Percentiles rank a stretch among this genome's conserved stretches.
These are phyloP conservation scores for Colletotrichum phormii DNA, from an alignment of 2,329 filamentous ascomycete species.

Conservation along the genomic window DNA sequence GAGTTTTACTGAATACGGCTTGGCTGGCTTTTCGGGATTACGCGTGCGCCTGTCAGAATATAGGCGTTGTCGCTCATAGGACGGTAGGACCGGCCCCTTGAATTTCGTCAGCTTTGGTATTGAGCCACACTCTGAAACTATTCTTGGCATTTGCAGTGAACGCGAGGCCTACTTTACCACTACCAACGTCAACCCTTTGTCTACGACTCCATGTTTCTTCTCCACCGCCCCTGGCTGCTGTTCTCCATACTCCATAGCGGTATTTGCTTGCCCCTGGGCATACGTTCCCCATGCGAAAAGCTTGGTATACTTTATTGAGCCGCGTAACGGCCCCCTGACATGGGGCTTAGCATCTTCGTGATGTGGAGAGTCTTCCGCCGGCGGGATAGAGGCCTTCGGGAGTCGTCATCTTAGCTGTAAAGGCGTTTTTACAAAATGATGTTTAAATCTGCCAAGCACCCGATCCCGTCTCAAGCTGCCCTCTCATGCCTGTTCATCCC, in stretches of 20 bases:
- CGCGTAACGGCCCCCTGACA: constrained; percentile 12
- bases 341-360: constrained; percentile 14
- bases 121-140: neutral
- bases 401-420: neutral
- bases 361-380: constrained; percentile 16
- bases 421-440: neutral
- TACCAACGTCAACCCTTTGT: too few relatives aligned
- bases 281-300: constrained; percentile 5
- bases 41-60: constrained; percentile 20
- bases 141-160: constrained; percentile 2
- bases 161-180: too few relatives aligned
- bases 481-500: neutral
- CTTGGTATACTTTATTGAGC: constrained; percentile 28
- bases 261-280: neutral
- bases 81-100: neutral
- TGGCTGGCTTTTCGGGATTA: constrained; percentile 1
- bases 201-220: too few relatives aligned
- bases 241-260: neutral
- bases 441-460: constrained; percentile 2
- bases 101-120: neutral
- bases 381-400: neutral
- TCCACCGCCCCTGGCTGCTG: too few relatives aligned
- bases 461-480: neutral
- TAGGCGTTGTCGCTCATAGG: constrained; percentile 10
- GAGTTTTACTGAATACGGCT: neutral